phyloP scores from a whole-genome alignment of 192 early-diverging fungal species.

The Mortierella alpina region DNA sequence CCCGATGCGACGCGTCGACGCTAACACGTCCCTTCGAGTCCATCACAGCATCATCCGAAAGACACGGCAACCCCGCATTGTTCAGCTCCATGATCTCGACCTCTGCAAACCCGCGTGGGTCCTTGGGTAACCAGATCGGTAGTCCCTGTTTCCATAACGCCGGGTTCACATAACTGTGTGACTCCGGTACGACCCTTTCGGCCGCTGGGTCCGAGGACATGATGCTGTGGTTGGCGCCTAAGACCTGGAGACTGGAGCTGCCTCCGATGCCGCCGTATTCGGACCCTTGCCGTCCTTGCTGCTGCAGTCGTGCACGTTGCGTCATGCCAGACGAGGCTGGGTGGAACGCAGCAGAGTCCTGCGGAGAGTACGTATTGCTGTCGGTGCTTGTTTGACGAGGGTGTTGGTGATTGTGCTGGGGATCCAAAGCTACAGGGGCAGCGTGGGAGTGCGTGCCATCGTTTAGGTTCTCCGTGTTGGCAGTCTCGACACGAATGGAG shows the following conservation, averaged over 20 bases:
- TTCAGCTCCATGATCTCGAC: constrained; percentile 27
- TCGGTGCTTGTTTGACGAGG: too few species aligned
- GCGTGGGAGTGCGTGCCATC: background rate
- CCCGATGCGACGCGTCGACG: constrained; percentile 2
- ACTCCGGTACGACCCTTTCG: constrained; percentile 16
- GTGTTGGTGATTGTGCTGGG: too few species aligned
- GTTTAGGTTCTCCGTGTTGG: background rate
- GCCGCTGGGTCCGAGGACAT: constrained; percentile 1
- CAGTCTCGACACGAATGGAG: background rate
- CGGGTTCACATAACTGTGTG: constrained; percentile 30
- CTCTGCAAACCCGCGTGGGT: constrained; percentile 34
- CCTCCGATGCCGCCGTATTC: constrained; percentile 4
- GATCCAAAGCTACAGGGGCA: too few species aligned
- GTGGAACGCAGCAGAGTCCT: too few species aligned
- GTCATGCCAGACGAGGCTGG: too few species aligned
- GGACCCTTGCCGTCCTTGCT: background rate
- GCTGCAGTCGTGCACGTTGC: too few species aligned
- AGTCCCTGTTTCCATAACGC: constrained; percentile 10
- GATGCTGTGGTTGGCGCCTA: constrained; percentile 22
- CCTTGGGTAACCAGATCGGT: constrained; percentile 34
- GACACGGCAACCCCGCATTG: constrained; percentile 2
- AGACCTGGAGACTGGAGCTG: constrained; percentile 17
- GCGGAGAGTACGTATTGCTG: too few species aligned
- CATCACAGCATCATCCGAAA: constrained; percentile 31
- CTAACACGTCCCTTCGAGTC: constrained; percentile 14